Conservation (phyloP, 1,284 basidiomycete genomes). For the Boletus coffeatus region DNA sequence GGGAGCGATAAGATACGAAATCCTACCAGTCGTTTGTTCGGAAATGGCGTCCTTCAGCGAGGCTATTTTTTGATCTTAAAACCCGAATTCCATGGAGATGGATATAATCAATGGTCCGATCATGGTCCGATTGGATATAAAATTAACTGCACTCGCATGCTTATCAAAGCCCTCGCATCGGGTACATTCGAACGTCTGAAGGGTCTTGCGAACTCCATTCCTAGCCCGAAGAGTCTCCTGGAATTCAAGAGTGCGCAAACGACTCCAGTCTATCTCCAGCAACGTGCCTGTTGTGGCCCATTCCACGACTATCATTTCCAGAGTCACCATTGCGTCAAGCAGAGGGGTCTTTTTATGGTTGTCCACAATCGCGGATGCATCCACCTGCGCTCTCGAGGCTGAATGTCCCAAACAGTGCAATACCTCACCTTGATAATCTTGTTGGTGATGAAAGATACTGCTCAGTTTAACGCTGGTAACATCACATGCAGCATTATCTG, state of each 20-base stretch:
- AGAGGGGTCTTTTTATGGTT: constrained; percentile 61
- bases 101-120: constrained; percentile 40
- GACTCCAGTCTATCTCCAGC: constrained; percentile 82
- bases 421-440: constrained; percentile 62
- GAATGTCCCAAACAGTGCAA: constrained; percentile 2
- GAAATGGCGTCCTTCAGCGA: constrained; percentile 78
- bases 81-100: constrained; percentile 71
- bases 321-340: constrained; percentile 42
- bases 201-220: constrained; percentile 42
- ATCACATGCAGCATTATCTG: constrained; percentile 64
- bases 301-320: constrained; percentile 50
- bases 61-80: constrained; percentile 66
- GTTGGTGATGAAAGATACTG: constrained; percentile 77
- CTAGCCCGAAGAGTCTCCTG: constrained; percentile 76
- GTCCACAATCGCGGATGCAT: constrained; percentile 64
- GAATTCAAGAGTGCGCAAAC: constrained; percentile 85
- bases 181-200: constrained; percentile 45
- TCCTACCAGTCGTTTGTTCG: constrained; percentile 59
- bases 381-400: constrained; percentile 44
- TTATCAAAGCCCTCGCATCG: constrained; percentile 59
- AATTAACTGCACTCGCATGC: constrained; percentile 25
- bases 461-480: constrained; percentile 60
- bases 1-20: background rate
- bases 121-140: background rate
- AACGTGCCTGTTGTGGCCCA: constrained; percentile 48